Evolutionary conservation across 1,139 yeast species (phyloP).

Genomic region (Kodamaea ohmeri): DNA sequence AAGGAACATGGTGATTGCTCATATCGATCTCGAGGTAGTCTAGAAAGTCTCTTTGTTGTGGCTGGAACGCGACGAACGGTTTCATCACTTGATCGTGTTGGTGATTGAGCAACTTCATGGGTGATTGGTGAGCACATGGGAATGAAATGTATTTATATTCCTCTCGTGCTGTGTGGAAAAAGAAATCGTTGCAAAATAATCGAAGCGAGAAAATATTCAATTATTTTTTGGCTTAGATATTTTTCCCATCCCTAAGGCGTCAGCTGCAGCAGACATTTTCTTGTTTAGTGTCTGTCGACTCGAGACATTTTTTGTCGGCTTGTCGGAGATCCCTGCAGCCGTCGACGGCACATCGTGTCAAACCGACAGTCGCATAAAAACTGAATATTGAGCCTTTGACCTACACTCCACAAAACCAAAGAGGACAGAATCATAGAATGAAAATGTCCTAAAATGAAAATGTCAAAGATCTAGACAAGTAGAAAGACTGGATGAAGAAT

Average conservation of each 20-base stretch:
- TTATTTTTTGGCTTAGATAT: not conserved
- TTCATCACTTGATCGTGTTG: slow-evolving; percentile 5
- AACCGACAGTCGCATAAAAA: no score
- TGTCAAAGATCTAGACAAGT: no score
- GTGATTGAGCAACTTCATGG: slow-evolving; percentile 8
- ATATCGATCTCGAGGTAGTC: slow-evolving; percentile 5
- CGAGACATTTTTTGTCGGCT: not conserved
- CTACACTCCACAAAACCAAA: no score
- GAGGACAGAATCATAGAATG: no score
- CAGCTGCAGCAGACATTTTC: slow-evolving; percentile 1
- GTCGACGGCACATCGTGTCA: no score
- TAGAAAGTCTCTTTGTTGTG: slow-evolving; percentile 7
- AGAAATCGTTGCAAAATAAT: slow-evolving; percentile 7
- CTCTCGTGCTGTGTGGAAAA: slow-evolving; percentile 3
- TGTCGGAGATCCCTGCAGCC: no score
- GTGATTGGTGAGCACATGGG: not conserved
- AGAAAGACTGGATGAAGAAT: no score
- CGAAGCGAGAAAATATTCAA: slow-evolving; percentile 6
- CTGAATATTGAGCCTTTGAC: no score
- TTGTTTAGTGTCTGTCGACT: slow-evolving; percentile 1
- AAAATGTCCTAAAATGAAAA: no score
- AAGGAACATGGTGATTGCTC: slow-evolving; percentile 3
- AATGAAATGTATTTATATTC: slow-evolving; percentile 5
- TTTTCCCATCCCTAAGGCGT: slow-evolving; percentile 2
- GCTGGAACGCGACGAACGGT: slow-evolving; percentile 3